Percentiles rank a stretch among this genome's conserved stretches.
Evolutionary conservation across 768 basidiomycete genomes (phyloP).

Genomic region (Suillus occidentalis): DNA sequence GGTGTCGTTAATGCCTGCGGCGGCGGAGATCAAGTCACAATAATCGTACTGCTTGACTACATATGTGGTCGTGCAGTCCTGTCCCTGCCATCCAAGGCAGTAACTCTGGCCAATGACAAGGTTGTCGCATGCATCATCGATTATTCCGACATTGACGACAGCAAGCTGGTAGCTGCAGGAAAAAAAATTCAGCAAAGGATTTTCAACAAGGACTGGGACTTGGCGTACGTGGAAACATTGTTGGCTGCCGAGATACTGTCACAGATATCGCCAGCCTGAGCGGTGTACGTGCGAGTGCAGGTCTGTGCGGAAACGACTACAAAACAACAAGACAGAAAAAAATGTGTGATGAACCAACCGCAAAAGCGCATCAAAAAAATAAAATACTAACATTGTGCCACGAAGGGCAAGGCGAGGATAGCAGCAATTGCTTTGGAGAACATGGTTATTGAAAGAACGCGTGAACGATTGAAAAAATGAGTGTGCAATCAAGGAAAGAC

Average conservation of each 20-base stretch:
- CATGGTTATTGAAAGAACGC: constrained; percentile 31
- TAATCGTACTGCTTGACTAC: constrained; percentile 55
- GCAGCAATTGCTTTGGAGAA: constrained; percentile 38
- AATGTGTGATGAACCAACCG: background rate
- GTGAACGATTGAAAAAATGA: constrained; percentile 16
- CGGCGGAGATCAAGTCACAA: constrained; percentile 51
- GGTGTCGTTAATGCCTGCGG: constrained; percentile 47
- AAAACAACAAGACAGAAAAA: constrained; percentile 9
- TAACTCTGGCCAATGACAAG: constrained; percentile 47
- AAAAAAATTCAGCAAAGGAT: background rate
- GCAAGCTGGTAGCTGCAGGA: constrained; percentile 69
- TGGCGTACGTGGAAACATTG: constrained; percentile 57
- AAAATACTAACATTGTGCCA: constrained; percentile 42
- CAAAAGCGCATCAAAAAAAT: background rate
- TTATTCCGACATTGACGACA: constrained; percentile 49
- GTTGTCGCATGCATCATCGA: constrained; percentile 60
- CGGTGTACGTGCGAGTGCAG: constrained; percentile 63
- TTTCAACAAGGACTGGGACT: constrained; percentile 20
- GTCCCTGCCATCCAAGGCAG: constrained; percentile 59
- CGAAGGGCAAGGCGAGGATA: constrained; percentile 46
- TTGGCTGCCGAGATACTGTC: constrained; percentile 68
- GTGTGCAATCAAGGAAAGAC: constrained; percentile 15
- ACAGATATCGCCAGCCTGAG: constrained; percentile 63
- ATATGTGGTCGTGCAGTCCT: constrained; percentile 66
- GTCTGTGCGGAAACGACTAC: constrained; percentile 28